These are phyloP conservation scores for Microsporum audouinii DNA, from an alignment of 2,329 filamentous ascomycete genomes.

Conservation along the genomic window DNA sequence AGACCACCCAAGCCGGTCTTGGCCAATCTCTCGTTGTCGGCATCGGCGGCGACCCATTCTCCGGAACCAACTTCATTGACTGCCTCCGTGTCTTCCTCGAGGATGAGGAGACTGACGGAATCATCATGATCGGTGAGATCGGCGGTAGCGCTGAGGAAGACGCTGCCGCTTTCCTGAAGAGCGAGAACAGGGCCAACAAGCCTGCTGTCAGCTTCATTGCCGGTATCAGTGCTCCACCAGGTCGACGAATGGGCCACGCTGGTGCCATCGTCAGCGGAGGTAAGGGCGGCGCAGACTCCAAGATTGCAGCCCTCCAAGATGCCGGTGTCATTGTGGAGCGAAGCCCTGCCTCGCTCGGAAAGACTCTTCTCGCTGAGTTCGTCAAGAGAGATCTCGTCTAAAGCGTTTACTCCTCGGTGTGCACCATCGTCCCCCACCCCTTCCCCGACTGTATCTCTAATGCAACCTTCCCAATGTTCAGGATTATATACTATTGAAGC, in stretches of 20 bases:
- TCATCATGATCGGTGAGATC: slow-evolving; percentile 99
- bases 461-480: not conserved
- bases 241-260: slow-evolving; percentile 95
- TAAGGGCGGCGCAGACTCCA: slow-evolving; percentile 95
- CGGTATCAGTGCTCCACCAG: slow-evolving; percentile 92
- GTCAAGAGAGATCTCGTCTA: slow-evolving; percentile 89
- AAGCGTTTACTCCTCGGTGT: not conserved
- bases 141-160: slow-evolving; percentile 96
- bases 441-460: not conserved
- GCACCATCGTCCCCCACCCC: not conserved
- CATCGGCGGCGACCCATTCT: slow-evolving; percentile 97
- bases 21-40: slow-evolving; percentile 97
- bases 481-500: not conserved
- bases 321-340: slow-evolving; percentile 95
- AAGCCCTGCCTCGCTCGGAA: slow-evolving; percentile 82
- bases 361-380: slow-evolving; percentile 89
- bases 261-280: slow-evolving; percentile 96
- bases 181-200: slow-evolving; percentile 86
- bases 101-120: slow-evolving; percentile 92
- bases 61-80: slow-evolving; percentile 99
- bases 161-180: slow-evolving; percentile 87
- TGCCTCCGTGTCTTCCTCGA: slow-evolving; percentile 94
- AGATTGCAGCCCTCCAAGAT: slow-evolving; percentile 86
- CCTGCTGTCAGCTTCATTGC: slow-evolving; percentile 97
- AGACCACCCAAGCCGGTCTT: slow-evolving; percentile 92